These are phyloP conservation scores for Juglanconis juglandina DNA, from an alignment of 2,329 filamentous ascomycete species.

Conservation along the genomic window DNA sequence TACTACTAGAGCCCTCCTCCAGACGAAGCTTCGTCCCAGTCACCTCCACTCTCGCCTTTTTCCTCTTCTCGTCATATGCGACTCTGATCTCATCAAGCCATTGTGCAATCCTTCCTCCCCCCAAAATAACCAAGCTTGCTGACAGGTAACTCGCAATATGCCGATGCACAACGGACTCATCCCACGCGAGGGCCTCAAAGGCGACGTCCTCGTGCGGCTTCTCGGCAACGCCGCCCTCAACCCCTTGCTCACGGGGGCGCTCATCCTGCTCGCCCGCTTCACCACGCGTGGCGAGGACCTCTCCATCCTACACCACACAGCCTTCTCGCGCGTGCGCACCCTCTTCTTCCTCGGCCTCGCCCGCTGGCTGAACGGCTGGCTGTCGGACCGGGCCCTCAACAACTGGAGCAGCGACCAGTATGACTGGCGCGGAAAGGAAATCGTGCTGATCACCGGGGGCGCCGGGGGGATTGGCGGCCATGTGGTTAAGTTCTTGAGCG, in stretches of 20 bases:
- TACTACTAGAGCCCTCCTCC: too few relatives aligned
- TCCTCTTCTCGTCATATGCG: too few relatives aligned
- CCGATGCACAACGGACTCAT: constrained; percentile 50
- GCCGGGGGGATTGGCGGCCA: constrained; percentile 69
- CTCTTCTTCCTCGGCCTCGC: constrained; percentile 52
- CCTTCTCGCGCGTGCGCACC: constrained; percentile 49
- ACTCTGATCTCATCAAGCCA: not conserved
- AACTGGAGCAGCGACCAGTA: constrained; percentile 53
- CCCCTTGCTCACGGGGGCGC: constrained; percentile 59
- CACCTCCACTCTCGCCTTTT: too few relatives aligned
- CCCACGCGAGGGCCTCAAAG: constrained; percentile 56
- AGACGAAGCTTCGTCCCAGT: too few relatives aligned
- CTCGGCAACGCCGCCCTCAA: constrained; percentile 62
- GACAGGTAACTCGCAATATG: constrained; percentile 27
- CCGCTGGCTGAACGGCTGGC: constrained; percentile 44
- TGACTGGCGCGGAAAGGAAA: constrained; percentile 62
- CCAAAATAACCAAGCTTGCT: constrained; percentile 2
- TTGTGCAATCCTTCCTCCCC: not conserved
- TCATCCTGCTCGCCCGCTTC: constrained; percentile 61
- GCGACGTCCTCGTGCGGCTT: constrained; percentile 56
- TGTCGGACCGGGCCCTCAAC: constrained; percentile 47
- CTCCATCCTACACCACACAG: constrained; percentile 47
- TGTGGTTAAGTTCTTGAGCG: constrained; percentile 63
- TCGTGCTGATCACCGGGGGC: constrained; percentile 72
- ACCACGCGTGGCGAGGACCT: constrained; percentile 59